A percentile compares a stretch with the other conserved stretches of the same genome.
phyloP scores from a whole-genome alignment of 371 early-diverging fungal genomes.

The Apophysomyces trapeziformis region DNA sequence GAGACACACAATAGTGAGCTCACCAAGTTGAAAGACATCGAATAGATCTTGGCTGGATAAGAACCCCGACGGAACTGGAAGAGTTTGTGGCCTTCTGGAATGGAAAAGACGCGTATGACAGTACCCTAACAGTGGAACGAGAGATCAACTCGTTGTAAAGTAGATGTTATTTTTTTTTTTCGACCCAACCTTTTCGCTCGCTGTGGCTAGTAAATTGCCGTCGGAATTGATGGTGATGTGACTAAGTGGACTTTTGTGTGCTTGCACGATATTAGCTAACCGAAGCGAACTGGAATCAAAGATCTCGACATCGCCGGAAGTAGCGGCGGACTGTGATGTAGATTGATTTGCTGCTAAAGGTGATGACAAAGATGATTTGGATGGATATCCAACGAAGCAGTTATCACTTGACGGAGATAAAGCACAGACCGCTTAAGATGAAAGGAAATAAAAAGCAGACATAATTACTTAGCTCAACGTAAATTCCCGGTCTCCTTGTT shows the following conservation, averaged over 20 bases:
- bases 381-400: constrained; percentile 93
- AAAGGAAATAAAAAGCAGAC: neutral
- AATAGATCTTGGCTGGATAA: constrained; percentile 89
- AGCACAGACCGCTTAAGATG: constrained; percentile 79
- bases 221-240: constrained; percentile 86
- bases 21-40: constrained; percentile 86
- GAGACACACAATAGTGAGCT: constrained; percentile 86
- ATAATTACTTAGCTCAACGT: too few species aligned
- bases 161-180: too few species aligned
- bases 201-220: constrained; percentile 91
- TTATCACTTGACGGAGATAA: constrained; percentile 93
- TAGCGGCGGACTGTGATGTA: constrained; percentile 26
- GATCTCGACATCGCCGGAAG: constrained; percentile 85
- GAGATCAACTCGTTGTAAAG: neutral
- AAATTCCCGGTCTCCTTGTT: neutral
- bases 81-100: constrained; percentile 87
- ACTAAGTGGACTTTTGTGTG: constrained; percentile 91
- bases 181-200: constrained; percentile 83
- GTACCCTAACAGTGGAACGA: constrained; percentile 73
- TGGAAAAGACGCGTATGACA: constrained; percentile 92
- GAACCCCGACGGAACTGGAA: constrained; percentile 95
- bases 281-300: constrained; percentile 87
- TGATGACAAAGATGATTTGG: constrained; percentile 55
- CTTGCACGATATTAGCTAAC: constrained; percentile 89
- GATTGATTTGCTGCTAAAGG: constrained; percentile 43